A percentile compares a stretch with the other conserved stretches of the same genome.
phyloP scores from a whole-genome alignment of 768 basidiomycete species.

The Neoboletus magnificus region DNA sequence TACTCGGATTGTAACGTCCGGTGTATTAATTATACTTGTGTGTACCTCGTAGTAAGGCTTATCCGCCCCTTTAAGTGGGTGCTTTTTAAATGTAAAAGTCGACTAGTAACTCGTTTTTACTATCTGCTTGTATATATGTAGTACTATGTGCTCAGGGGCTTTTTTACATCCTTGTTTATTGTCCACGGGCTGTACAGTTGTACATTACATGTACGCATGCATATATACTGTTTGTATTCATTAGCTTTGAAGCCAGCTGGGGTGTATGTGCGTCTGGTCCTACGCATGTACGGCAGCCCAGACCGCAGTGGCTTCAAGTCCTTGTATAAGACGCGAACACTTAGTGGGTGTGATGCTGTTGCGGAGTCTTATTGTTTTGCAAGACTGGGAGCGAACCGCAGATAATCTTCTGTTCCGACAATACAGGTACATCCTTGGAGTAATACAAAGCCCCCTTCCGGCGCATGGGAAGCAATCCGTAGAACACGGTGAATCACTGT shows the following conservation, averaged over 20 bases:
- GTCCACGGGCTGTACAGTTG: not conserved
- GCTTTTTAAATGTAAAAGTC: not conserved
- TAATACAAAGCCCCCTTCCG: slow-evolving; percentile 6
- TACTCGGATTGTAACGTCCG: not conserved
- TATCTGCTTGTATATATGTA: not conserved
- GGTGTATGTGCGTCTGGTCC: not conserved
- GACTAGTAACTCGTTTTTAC: not conserved
- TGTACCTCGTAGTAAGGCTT: not conserved
- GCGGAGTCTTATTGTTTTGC: not conserved
- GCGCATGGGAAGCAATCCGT: not conserved
- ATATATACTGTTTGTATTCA: not conserved
- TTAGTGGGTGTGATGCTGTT: not conserved
- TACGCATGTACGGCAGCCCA: not conserved
- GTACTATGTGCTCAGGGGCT: not conserved
- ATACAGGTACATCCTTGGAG: slow-evolving; percentile 6
- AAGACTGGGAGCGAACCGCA: not conserved
- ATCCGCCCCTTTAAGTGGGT: not conserved
- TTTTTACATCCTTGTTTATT: not conserved
- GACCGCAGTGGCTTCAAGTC: too few species aligned
- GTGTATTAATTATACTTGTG: not conserved
- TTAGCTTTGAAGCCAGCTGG: too few species aligned
- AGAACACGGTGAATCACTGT: slow-evolving; percentile 13
- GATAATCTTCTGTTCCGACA: not conserved
- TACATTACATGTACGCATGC: not conserved
- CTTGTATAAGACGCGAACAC: too few species aligned